Evolutionary conservation across 305 asterid genomes (phyloP).

Genomic region (Fraxinus ornus): DNA sequence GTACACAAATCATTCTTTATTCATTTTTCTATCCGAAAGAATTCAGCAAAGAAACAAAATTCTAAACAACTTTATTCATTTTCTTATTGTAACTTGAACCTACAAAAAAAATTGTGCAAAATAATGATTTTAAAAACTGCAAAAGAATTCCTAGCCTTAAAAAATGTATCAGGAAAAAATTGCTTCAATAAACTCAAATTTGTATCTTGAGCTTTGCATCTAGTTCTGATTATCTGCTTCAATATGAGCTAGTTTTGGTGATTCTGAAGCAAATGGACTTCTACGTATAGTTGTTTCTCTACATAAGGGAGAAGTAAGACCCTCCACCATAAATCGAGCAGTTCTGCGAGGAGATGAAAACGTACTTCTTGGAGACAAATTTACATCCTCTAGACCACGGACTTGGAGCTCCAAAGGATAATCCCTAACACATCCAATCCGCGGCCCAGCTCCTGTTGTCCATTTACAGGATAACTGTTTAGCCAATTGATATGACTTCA

Average conservation of each 20-base stretch:
- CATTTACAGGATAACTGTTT: conserved; percentile 69
- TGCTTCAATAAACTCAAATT: background rate
- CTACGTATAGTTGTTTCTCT: background rate
- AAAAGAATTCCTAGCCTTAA: background rate
- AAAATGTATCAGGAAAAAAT: background rate
- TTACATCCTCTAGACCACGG: conserved; percentile 64
- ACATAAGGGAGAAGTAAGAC: conserved; percentile 16
- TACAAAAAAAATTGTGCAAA: background rate
- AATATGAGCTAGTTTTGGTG: background rate
- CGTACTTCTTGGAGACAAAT: conserved; percentile 58
- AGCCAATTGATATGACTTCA: conserved; percentile 71
- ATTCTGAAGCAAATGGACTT: background rate
- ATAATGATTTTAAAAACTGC: background rate
- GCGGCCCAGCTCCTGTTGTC: conserved; percentile 92
- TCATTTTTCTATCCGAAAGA: too few relatives aligned
- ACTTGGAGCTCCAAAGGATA: conserved; percentile 81
- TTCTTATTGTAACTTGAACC: background rate
- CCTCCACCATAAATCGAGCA: conserved; percentile 6
- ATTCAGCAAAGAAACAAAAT: background rate
- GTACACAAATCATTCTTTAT: too few relatives aligned
- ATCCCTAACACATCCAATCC: conserved; percentile 86
- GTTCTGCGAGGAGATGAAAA: conserved; percentile 34
- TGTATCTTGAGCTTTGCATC: background rate
- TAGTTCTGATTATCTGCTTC: background rate
- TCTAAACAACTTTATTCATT: background rate